A percentile compares a stretch with the other conserved stretches of the same genome.
These are phyloP conservation scores for Neophaeococcomyces mojaviensis DNA, from an alignment of 2,329 filamentous ascomycete species.

Conservation along the genomic window DNA sequence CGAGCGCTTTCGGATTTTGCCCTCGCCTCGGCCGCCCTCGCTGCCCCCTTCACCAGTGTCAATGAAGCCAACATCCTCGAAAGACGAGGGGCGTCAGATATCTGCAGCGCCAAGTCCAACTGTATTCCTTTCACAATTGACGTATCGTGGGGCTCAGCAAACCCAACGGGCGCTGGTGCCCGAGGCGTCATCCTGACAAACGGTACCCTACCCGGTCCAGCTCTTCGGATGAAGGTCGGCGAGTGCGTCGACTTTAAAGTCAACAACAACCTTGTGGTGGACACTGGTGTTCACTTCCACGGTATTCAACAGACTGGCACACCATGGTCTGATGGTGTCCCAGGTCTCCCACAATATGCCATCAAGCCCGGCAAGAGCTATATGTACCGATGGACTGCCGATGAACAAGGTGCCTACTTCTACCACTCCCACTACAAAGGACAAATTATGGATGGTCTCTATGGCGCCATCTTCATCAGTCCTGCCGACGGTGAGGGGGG, in stretches of 20 bases:
- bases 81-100: slow-evolving; percentile 34
- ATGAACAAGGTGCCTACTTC: slow-evolving; percentile 51
- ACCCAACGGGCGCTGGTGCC: slow-evolving; percentile 35
- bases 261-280: slow-evolving; percentile 58
- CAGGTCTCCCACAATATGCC: slow-evolving; percentile 59
- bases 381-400: slow-evolving; percentile 49
- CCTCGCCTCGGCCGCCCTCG: slow-evolving; percentile 4
- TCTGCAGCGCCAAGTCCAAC: slow-evolving; percentile 34
- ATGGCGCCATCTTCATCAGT: slow-evolving; percentile 58
- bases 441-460: slow-evolving; percentile 62
- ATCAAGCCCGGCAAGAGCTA: slow-evolving; percentile 57
- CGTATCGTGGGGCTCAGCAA: slow-evolving; percentile 28
- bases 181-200: slow-evolving; percentile 64
- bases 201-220: slow-evolving; percentile 64
- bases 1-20: slow-evolving; percentile 1
- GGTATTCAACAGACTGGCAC: slow-evolving; percentile 71
- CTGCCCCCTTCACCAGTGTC: slow-evolving; percentile 3
- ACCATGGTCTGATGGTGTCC: slow-evolving; percentile 65
- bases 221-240: slow-evolving; percentile 65
- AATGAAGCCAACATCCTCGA: slow-evolving; percentile 31
- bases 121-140: slow-evolving; percentile 26
- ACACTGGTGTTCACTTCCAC: slow-evolving; percentile 67
- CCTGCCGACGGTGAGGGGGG: slow-evolving; percentile 29
- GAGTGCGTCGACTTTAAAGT: slow-evolving; percentile 65
- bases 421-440: slow-evolving; percentile 62